Evolutionary conservation across 495 filamentous ascomycete species (phyloP), one percentile per base, ranked within the genome.

Genomic region (Pseudomonodictys pantanalensis): DNA sequence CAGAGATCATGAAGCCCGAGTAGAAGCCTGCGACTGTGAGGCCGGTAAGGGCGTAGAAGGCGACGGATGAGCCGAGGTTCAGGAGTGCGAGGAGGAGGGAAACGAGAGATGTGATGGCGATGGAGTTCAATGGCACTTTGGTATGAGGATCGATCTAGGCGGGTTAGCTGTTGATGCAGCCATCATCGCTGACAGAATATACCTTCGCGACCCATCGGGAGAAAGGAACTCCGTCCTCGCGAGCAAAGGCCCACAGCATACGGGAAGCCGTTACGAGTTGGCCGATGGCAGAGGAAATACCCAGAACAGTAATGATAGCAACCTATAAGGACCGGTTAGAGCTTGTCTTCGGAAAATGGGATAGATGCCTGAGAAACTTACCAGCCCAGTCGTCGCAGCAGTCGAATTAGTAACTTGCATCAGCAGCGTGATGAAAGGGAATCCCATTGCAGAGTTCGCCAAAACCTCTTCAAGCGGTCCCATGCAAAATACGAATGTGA

Each of bases 201-300:
- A 55, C 52, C 52, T 23, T 50, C 3, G 41, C 24, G 38, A 61
- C 23, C 8, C n/a, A 39, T n/a, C 18, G 1, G 1, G 58, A 61
- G 17, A 47, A 35, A 3, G 61, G 61, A 2, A 64, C 30, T 3
- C 61, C 61, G 47, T 54, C 32, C 52, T 64, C 61, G 3, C 61
- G 45, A 20, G 61, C 45, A 26, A 64, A 64, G 1, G 55, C 56
- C 61, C 61, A 64, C 11, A 52, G 43, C 61, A 60, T 59, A 1
- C 61, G 45, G 4, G 46, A 53, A n/a, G 61, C 56, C 1, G 61
- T 49, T 30, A 56, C 61, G 2, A 64, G 11, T 3, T 45, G 15
- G 2, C 58, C 51, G 6, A 44, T 52, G 2, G 42, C 24, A 18
- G 24, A 20, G 12, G 18, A 45, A 8, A 52, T 53, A 26, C 15